Base-by-base conservation (phyloP, 768 basidiomycete genomes). In the Boletus insuetus region DNA sequence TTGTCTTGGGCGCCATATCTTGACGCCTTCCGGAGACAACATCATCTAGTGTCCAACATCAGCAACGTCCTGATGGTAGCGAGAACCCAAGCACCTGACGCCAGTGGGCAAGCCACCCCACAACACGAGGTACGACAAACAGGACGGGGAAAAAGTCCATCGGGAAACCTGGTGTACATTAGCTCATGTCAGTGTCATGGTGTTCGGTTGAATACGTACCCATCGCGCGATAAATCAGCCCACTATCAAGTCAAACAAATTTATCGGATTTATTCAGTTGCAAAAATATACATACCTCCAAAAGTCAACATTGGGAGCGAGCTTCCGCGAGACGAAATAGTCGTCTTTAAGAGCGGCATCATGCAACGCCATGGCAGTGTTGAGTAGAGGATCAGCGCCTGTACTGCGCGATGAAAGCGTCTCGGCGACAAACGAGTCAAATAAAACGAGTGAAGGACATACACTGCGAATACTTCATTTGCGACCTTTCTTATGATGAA, bases 91-190 rank as follows among this genome's bases (percentile, higher is more conserved):
- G 50, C 53, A 85, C 89, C 80, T 91, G 90, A 51, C 90, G 79
- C 93, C 93, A 95, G 70, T 94, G 93, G 0, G 92, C 90, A 9
- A 95, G 77, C 94, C 93, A 95, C 19, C 94, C 93, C 26, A 92
- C 91, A 9, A 96, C 91, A 20, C 94, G 84, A 2, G 94, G 94
- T 3, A 96, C 92, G 19, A 87, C 92, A 65, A 96, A 96, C 32
- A 96, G 75, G 20, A 96, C 93, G 0, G 94, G 93, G 84, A 94
- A 95, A 72, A 90, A 95, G 74, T 96, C 94, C 60, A 90, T 79
- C 2, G 94, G 94, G 80, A 95, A 95, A 42, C 93, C 90, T 90
- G 46, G 44, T 19, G 22, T 32, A 41, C 31, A 59, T 55, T 35
- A 60, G 49, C 39, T 39, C 26, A 46, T 14, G 22, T 26, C 19